phyloP scores from a whole-genome alignment of 2,329 filamentous ascomycete species.

The Phialophora verrucosa region DNA sequence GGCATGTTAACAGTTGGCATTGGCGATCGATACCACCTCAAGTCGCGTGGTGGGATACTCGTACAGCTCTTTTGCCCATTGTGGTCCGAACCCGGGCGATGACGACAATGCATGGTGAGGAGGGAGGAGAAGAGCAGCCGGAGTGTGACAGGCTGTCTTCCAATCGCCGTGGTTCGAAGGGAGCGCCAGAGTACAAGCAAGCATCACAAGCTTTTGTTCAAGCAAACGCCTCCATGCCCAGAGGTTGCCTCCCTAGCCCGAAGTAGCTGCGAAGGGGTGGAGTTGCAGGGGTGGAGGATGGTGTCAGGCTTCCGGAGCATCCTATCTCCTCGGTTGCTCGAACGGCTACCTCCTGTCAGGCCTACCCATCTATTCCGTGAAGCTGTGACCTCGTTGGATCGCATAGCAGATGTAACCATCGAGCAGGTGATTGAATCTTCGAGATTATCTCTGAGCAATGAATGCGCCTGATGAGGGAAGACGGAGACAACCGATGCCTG shows the following conservation, averaged over 20 bases:
- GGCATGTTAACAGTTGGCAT: background rate
- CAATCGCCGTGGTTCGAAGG: background rate
- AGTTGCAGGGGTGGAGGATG: background rate
- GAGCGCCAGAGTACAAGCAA: background rate
- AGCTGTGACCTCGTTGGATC: background rate
- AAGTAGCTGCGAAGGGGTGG: background rate
- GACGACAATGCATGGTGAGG: background rate
- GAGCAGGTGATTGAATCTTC: background rate
- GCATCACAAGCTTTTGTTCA: constrained; percentile 5
- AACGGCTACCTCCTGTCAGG: background rate
- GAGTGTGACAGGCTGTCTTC: background rate
- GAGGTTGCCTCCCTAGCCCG: background rate
- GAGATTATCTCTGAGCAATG: background rate
- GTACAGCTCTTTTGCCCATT: background rate
- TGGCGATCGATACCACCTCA: constrained; percentile 15
- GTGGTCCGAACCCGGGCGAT: background rate
- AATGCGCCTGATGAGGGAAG: background rate
- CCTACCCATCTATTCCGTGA: background rate
- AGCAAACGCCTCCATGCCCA: background rate
- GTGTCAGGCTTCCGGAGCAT: background rate
- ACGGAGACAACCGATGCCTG: background rate
- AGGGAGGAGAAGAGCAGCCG: background rate
- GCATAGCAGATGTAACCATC: constrained; percentile 4
- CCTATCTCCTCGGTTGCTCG: background rate
- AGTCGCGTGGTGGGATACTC: constrained; percentile 12